phyloP scores from a whole-genome alignment of 2,329 filamentous ascomycete species.

The Metarhizium brunneum region DNA sequence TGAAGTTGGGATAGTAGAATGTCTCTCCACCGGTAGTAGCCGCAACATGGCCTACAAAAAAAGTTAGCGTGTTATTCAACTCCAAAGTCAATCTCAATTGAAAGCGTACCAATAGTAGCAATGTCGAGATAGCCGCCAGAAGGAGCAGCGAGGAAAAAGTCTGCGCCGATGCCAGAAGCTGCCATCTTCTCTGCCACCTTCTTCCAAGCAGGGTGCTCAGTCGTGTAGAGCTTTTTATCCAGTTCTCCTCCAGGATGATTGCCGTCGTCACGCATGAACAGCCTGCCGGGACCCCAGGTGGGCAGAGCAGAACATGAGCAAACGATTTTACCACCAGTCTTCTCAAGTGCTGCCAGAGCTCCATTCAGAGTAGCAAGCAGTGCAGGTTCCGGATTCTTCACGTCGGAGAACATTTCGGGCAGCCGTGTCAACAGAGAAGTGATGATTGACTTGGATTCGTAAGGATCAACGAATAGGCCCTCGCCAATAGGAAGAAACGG shows the following conservation, averaged over 20 bases:
- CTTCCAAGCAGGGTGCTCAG: constrained; percentile 81
- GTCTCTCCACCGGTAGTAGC: constrained; percentile 88
- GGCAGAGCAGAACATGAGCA: constrained; percentile 82
- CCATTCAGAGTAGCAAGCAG: constrained; percentile 78
- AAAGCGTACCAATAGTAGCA: constrained; percentile 67
- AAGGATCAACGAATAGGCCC: constrained; percentile 88
- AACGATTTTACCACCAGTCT: constrained; percentile 85
- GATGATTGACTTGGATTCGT: constrained; percentile 81
- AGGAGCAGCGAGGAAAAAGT: constrained; percentile 91
- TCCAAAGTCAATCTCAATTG: neutral
- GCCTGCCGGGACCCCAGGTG: constrained; percentile 79
- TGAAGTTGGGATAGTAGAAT: constrained; percentile 96
- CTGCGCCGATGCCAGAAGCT: constrained; percentile 73
- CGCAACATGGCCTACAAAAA: constrained; percentile 60
- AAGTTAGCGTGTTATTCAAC: neutral
- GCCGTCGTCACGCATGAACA: constrained; percentile 80
- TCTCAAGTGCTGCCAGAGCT: constrained; percentile 71
- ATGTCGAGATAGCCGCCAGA: constrained; percentile 88
- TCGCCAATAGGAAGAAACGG: constrained; percentile 89
- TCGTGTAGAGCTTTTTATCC: constrained; percentile 85
- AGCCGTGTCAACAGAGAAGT: constrained; percentile 76
- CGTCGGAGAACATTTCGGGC: constrained; percentile 74
- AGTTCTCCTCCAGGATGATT: constrained; percentile 79
- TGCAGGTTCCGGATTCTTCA: constrained; percentile 87
- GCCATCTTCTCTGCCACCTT: constrained; percentile 84